phyloP scores from a whole-genome alignment of 306 rosid genomes.

The Prosopis cineraria region DNA sequence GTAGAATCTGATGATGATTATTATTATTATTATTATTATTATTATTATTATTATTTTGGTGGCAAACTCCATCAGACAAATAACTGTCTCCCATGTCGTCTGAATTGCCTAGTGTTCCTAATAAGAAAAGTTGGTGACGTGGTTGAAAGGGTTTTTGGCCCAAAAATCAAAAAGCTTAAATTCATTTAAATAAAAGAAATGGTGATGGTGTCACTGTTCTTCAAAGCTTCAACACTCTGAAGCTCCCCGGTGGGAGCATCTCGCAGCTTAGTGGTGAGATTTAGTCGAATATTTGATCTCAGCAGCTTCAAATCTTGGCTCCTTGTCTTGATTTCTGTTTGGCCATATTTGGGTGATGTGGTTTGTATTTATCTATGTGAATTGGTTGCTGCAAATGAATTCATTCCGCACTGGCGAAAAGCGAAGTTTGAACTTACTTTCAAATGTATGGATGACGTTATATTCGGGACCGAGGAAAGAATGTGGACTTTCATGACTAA shows the following conservation, averaged over 20 bases:
- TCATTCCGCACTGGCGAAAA: background rate
- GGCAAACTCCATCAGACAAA: too few species aligned
- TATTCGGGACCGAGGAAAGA: background rate
- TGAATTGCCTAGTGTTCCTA: too few species aligned
- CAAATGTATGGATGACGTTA: too few species aligned
- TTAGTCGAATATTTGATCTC: background rate
- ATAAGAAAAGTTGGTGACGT: background rate
- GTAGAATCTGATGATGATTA: too few species aligned
- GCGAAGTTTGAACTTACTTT: background rate
- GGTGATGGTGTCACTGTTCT: background rate
- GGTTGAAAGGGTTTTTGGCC: background rate
- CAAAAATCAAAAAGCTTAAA: background rate
- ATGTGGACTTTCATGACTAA: constrained; percentile 10
- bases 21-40: too few species aligned
- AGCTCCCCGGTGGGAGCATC: constrained; percentile 11
- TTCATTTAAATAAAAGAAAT: background rate
- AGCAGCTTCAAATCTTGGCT: constrained; percentile 8
- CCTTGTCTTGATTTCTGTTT: background rate
- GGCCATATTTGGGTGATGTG: background rate
- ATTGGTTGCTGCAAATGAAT: background rate
- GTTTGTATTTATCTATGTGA: background rate
- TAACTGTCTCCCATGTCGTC: too few species aligned
- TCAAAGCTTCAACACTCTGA: background rate
- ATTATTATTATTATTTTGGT: too few species aligned
- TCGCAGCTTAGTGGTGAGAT: constrained; percentile 36